Base-by-base conservation (phyloP, 192 early-diverging fungal genomes). In the Coemansia sp. region DNA sequence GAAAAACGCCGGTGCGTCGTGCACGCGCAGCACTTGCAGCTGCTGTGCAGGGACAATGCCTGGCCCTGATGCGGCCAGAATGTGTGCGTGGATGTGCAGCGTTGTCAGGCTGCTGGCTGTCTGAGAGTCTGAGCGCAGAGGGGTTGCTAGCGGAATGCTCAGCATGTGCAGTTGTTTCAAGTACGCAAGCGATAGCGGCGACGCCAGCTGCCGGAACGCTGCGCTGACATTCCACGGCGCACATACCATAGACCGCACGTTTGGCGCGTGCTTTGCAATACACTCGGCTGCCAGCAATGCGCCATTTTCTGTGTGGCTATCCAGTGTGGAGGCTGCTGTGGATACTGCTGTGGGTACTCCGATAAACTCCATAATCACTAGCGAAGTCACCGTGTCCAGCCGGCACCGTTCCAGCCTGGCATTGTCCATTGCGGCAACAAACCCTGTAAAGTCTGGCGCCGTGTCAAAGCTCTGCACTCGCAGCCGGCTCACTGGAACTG, bases 1-100 rank as follows among this genome's bases (percentile, higher is more conserved):
- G 54, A 76, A 76, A 52, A 67, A 76, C 21, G 74, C 51, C 4
- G 63, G 61, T 1, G 65, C 74, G 6, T 67, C 61, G 48, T 46
- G 23, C 17, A 76, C 46, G 25, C 60, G 61, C 47, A 76, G 52
- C 17, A 20, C 37, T 42, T 64, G 44, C 25, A 76, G 61, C 21
- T 57, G 61, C 3, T 4, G 24, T 1, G 48, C 61, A 0, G 31
- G 31, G 61, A 50, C 5, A 75, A 34, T 1, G 14, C 12, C 8
- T 18, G 20, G 20, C 25, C 1, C 40, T 44, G 40, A 12, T n/a
- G 40, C 11, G 10, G 23, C 56, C 12, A 76, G 49, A 0, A 64
- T 53, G 8, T 40, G 42, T 9, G 68, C 62, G 23, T 76, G 60
- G 20, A 76, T 64, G 4, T 71, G 62, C 28, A 76, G 61, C 50